These are phyloP conservation scores for Metschnikowia proteae DNA, from an alignment of 805 yeast species.

Conservation along the genomic window DNA sequence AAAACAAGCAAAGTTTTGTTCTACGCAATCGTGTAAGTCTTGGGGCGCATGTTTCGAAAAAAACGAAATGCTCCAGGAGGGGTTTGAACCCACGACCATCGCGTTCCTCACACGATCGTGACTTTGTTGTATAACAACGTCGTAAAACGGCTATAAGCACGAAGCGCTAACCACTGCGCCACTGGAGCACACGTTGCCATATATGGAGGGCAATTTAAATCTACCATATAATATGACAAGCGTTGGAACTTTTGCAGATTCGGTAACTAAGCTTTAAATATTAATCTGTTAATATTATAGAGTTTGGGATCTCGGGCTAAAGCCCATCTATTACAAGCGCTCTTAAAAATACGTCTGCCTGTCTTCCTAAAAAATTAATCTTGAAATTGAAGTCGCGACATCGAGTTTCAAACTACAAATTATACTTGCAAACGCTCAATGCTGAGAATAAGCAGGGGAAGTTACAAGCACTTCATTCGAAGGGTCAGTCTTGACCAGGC, in stretches of 20 bases:
- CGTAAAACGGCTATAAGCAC: slow-evolving; percentile 47
- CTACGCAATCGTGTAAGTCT: not conserved
- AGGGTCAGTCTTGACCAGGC: slow-evolving; percentile 6
- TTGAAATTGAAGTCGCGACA: slow-evolving; percentile 1
- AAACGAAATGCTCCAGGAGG: slow-evolving; percentile 48
- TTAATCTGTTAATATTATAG: too few species aligned
- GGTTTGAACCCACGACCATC: slow-evolving; percentile 55
- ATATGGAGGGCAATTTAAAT: not conserved
- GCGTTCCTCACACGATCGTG: slow-evolving; percentile 55
- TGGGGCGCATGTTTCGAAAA: slow-evolving; percentile 15
- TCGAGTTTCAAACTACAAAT: not conserved
- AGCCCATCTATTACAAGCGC: too few species aligned
- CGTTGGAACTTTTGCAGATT: too few species aligned
- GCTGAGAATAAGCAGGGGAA: not conserved
- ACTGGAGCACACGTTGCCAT: slow-evolving; percentile 34
- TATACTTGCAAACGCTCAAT: not conserved
- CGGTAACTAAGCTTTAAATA: too few species aligned
- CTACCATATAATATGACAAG: not conserved
- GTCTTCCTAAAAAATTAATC: not conserved
- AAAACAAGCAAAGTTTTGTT: not conserved
- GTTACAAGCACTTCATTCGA: not conserved
- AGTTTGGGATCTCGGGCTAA: too few species aligned
- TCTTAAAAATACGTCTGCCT: not conserved
- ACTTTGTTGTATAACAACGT: slow-evolving; percentile 43
- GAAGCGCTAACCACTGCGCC: slow-evolving; percentile 56